Evolutionary conservation across 139 green algal species (phyloP).

Genomic region (Chlamydomonas incerta): DNA sequence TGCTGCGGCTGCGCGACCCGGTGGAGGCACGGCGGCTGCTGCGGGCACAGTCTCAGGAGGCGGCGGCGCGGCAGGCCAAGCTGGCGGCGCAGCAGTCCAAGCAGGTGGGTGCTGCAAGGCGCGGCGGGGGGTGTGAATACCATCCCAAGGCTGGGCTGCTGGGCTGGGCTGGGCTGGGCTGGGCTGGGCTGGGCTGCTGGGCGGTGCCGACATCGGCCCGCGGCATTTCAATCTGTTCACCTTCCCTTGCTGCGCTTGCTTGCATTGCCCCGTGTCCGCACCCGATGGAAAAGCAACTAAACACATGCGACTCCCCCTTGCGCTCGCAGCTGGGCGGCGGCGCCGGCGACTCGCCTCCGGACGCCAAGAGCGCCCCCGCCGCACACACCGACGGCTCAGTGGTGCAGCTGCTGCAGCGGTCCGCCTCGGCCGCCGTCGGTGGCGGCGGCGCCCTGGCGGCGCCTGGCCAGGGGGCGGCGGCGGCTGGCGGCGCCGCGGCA

Average conservation of each 20-base stretch:
- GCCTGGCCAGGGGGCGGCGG: too few relatives aligned
- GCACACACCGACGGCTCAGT: not conserved
- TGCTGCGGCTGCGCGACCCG: slow-evolving; percentile 2
- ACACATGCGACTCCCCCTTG: too few relatives aligned
- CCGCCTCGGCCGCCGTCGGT: not conserved
- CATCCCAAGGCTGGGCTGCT: too few relatives aligned
- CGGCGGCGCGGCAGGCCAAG: not conserved
- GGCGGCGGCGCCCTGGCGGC: too few relatives aligned
- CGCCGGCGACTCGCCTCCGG: not conserved
- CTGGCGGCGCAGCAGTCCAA: not conserved
- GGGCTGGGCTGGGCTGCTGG: too few relatives aligned
- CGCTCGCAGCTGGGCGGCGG: too few relatives aligned
- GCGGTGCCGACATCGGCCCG: too few relatives aligned
- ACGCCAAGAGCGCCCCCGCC: not conserved
- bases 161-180: too few relatives aligned
- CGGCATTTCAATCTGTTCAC: too few relatives aligned
- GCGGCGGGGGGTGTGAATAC: not conserved
- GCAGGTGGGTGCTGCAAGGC: not conserved
- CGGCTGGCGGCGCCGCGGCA: not conserved
- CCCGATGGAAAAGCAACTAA: too few relatives aligned
- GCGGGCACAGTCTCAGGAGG: slow-evolving; percentile 7
- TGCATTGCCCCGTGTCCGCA: too few relatives aligned
- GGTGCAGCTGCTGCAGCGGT: slow-evolving; percentile 27
- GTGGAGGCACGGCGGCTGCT: slow-evolving; percentile 14
- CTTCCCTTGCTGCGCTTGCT: too few relatives aligned